A percentile compares a stretch with the other conserved stretches of the same genome.
These are phyloP conservation scores for Leptosphaerulina australis DNA, from an alignment of 2,329 filamentous ascomycete genomes.

Conservation along the genomic window DNA sequence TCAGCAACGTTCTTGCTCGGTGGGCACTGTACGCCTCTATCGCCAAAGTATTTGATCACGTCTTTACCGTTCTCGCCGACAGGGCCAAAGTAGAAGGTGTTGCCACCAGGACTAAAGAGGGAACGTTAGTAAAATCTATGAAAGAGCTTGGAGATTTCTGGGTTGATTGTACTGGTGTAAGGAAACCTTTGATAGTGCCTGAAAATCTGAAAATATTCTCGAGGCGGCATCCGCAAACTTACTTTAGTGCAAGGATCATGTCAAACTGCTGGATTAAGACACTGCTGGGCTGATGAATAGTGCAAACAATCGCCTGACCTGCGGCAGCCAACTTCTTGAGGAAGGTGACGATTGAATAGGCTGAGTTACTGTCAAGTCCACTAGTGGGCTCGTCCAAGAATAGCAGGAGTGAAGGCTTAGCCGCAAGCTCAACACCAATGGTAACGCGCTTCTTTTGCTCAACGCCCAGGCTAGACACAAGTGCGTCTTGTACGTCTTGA, in stretches of 20 bases:
- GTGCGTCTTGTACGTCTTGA: constrained; percentile 68
- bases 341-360: constrained; percentile 71
- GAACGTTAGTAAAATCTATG: neutral
- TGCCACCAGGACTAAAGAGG: constrained; percentile 60
- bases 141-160: constrained; percentile 42
- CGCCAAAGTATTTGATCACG: constrained; percentile 71
- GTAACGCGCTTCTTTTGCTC: constrained; percentile 75
- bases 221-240: neutral
- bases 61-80: constrained; percentile 70
- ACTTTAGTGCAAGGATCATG: constrained; percentile 71
- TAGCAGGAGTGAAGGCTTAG: constrained; percentile 67
- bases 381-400: constrained; percentile 76
- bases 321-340: constrained; percentile 69
- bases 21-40: constrained; percentile 69
- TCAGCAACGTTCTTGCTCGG: constrained; percentile 70
- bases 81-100: constrained; percentile 75
- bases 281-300: constrained; percentile 74
- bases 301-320: constrained; percentile 75
- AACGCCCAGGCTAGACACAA: constrained; percentile 68
- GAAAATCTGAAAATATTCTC: neutral
- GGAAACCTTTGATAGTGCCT: too few species aligned
- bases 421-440: constrained; percentile 70
- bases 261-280: constrained; percentile 75
- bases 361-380: constrained; percentile 72
- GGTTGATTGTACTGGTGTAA: too few species aligned